phyloP scores from a whole-genome alignment of 176 grass and related monocot genomes.

The Avena insularis region DNA sequence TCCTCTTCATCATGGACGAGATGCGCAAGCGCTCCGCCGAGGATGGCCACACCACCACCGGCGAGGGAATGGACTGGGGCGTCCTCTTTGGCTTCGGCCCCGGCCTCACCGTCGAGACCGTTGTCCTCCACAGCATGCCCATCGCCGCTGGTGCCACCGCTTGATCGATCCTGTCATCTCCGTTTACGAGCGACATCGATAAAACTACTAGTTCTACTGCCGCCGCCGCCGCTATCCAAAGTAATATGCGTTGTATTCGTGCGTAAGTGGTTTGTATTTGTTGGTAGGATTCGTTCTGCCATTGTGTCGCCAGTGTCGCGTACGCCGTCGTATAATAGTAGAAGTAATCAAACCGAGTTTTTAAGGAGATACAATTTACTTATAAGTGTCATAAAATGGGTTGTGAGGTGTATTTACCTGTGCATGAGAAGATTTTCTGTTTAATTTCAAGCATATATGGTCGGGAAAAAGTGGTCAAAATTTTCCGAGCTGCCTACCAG shows the following conservation, averaged over 20 bases:
- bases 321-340: background rate
- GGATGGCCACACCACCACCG: conserved; percentile 77
- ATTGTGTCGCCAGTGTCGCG: background rate
- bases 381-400: background rate
- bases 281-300: background rate
- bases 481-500: too few relatives aligned
- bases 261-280: background rate
- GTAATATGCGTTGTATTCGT: background rate
- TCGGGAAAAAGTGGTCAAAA: background rate
- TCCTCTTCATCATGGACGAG: conserved; percentile 95
- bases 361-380: background rate
- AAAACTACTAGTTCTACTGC: background rate
- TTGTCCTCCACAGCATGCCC: conserved; percentile 79
- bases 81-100: conserved; percentile 96
- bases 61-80: conserved; percentile 95
- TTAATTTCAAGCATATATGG: conserved; percentile 28
- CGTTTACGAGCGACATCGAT: background rate
- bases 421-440: conserved; percentile 22
- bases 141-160: conserved; percentile 30
- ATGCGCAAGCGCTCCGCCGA: conserved; percentile 83
- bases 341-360: background rate
- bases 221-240: background rate
- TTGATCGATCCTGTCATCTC: background rate
- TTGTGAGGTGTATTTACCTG: conserved; percentile 34
- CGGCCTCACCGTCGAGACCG: conserved; percentile 88